These are phyloP conservation scores for Tinospora cordifolia DNA, from an alignment of 164 flowering plant species.

Conservation along the genomic window DNA sequence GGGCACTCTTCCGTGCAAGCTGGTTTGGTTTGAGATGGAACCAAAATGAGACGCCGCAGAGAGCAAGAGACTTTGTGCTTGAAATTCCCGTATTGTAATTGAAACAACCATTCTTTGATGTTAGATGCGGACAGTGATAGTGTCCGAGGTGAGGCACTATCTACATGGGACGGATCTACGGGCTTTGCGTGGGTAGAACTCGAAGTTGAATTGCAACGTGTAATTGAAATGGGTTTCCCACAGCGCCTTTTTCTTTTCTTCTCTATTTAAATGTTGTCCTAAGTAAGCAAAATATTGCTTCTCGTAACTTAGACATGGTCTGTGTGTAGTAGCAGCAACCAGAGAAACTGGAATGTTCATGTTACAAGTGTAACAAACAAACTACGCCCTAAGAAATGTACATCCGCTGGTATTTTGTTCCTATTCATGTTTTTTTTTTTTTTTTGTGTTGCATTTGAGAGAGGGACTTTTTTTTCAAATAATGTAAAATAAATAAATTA, in stretches of 20 bases:
- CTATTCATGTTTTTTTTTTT: not conserved
- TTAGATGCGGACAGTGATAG: not conserved
- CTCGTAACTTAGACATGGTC: not conserved
- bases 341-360: not conserved
- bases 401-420: not conserved
- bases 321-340: not conserved
- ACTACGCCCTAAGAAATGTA: not conserved
- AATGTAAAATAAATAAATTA: too few relatives aligned
- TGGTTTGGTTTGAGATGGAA: not conserved
- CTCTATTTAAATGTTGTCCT: not conserved
- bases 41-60: not conserved
- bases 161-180: too few relatives aligned
- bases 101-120: not conserved
- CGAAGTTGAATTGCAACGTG: not conserved
- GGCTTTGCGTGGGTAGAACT: too few relatives aligned
- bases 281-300: not conserved
- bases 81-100: not conserved
- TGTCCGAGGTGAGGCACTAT: too few relatives aligned
- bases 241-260: not conserved
- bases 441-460: not conserved
- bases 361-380: not conserved
- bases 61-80: not conserved
- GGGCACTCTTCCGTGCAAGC: constrained; percentile 28
- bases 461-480: too few relatives aligned
- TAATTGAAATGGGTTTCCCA: not conserved